Base-by-base conservation (phyloP, 2,329 filamentous ascomycete species). In the Aspergillus vadensis region DNA sequence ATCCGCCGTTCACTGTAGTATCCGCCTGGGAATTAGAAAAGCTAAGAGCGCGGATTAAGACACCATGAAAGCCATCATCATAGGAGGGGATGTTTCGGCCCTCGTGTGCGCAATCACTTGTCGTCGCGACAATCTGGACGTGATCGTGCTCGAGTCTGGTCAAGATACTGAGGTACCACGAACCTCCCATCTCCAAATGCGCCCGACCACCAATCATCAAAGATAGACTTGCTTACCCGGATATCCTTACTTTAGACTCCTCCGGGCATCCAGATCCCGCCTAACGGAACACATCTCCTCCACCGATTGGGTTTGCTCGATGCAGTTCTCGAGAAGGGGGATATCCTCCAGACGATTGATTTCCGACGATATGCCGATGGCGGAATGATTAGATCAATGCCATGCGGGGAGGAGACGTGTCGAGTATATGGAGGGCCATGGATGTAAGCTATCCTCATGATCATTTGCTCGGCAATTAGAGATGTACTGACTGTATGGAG, bases 221-320 rank as follows among this genome's bases (percentile, higher is more conserved):
- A 53, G 2, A 53, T 53, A n/a, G 8, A 38, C 25, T 14, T 14
- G 9, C 19, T 19, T n/a, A 17, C 15, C 12, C 12, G 5, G 17
- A 15, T 41, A 17, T 41, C 2, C 8, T 27, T 39, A 8, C n/a
- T 10, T 9, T n/a, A 57, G 55, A 30, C 36, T 23, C 10, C 15
- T 25, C 25, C 48, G 12, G 55, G 55, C 23, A 15, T 58, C n/a
- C 55, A 58, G 14, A 58, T 58, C 9, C 47, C 55, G 4, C 55
- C 55, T 5, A 58, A 58, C 36, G 55, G 55, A 17, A 51, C 55
- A 1, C n/a, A 25, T 9, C 25, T 58, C 15, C 47, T 58, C 19
- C 47, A 27, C 23, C 44, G 36, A 7, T 23, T 58, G 21, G 55
- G 17, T 10, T 21, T 57, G 17, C 47, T 58, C n/a, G n/a, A 50